Evolutionary conservation across 768 basidiomycete species (phyloP), one percentile per base, ranked within the genome.

Genomic region (Pleurotus pulmonarius): DNA sequence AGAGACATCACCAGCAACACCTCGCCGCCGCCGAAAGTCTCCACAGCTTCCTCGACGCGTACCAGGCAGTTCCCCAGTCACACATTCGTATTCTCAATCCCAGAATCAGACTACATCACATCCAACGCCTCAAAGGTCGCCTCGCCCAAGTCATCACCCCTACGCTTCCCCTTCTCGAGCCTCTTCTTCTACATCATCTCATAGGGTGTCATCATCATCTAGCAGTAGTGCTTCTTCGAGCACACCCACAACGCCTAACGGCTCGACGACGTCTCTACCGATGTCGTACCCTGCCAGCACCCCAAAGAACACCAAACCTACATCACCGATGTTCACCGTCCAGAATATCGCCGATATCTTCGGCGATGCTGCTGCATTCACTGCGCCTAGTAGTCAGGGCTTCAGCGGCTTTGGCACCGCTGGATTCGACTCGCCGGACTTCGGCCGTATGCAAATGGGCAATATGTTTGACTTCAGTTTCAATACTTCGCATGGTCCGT

Each of bases 31-130:
- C 15, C 58, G 59, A 49, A 69, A 70, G 57, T 49, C 62, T 20
- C 61, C 64, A 15, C 60, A 58, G 8, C 57, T 69, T 46, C 69
- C 69, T 6, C 67, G 55, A 44, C 66, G 69, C n/a, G 58, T 61
- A 1, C 69, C 67, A 8, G 56, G 60, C 11, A 41, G 59, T 9
- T 20, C 47, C 39, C 61, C 59, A 18, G 48, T 56, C 13, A 37
- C 60, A 6, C 63, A 61, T 22, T 56, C 60, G 5, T 54, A 47
- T 12, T 41, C 49, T n/a, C 64, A 56, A 22, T 53, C 60, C 8
- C 29, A 34, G 29, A 8, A 9, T 12, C 29, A 34, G 29, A 34
- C 29, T 11, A 34, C 29, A 12, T 34, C 29, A 11, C 29, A 34
- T 25, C 38, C 61, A 0, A 9, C 58, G 7, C 60, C 64, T 4